phyloP scores from a whole-genome alignment of 2,329 filamentous ascomycete genomes.

The Orbilia oligospora region DNA sequence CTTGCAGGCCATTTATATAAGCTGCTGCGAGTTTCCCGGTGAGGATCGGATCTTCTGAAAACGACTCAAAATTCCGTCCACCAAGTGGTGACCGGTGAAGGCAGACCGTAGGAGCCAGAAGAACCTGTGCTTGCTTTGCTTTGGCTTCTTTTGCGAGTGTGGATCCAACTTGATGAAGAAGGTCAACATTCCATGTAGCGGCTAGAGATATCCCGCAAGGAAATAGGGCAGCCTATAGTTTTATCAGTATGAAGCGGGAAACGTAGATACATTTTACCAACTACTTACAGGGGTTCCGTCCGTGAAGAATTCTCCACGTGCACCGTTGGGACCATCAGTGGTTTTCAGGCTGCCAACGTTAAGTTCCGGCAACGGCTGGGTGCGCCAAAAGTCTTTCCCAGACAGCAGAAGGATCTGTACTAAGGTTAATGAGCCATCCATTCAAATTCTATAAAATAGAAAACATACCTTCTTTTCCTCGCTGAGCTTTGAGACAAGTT shows the following conservation, averaged over 20 bases:
- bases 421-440: background rate
- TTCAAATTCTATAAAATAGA: background rate
- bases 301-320: conserved; percentile 68
- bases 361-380: conserved; percentile 73
- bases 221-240: conserved; percentile 74
- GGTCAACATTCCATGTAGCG: conserved; percentile 73
- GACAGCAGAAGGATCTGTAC: conserved; percentile 58
- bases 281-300: conserved; percentile 77
- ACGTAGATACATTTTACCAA: conserved; percentile 71
- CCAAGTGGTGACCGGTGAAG: conserved; percentile 85
- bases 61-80: conserved; percentile 87
- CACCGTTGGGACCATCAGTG: conserved; percentile 63
- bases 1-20: conserved; percentile 75
- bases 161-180: conserved; percentile 70
- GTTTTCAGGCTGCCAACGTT: conserved; percentile 61
- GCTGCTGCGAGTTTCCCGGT: conserved; percentile 78
- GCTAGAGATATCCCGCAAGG: conserved; percentile 74
- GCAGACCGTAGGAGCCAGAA: conserved; percentile 76
- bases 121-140: conserved; percentile 73
- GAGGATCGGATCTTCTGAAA: conserved; percentile 79
- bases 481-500: conserved; percentile 27
- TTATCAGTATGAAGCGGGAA: conserved; percentile 73
- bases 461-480: conserved; percentile 40
- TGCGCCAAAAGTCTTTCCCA: conserved; percentile 76
- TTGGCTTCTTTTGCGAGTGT: conserved; percentile 72